A percentile compares a stretch with the other conserved stretches of the same genome.
Conservation (phyloP, 805 yeast genomes). For the Candida manassasensis region DNA sequence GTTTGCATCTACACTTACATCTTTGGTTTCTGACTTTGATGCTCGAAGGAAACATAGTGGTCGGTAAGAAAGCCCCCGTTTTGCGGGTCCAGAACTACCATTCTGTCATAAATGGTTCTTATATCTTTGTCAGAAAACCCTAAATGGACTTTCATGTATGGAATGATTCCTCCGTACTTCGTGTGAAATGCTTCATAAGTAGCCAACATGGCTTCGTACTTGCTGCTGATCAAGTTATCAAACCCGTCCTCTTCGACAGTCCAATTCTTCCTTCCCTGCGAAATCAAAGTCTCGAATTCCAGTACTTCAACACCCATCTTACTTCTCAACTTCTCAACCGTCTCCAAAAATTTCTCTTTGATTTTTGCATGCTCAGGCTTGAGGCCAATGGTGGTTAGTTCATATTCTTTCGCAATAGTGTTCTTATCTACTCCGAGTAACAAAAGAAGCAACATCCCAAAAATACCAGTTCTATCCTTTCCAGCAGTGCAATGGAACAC, state of each 20-base stretch:
- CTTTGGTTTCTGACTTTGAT: constrained; percentile 12
- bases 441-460: constrained; percentile 62
- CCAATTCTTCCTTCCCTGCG: constrained; percentile 40
- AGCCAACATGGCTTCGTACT: constrained; percentile 65
- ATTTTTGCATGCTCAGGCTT: constrained; percentile 42
- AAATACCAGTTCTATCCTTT: constrained; percentile 78
- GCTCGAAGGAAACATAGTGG: constrained; percentile 12
- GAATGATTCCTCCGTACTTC: constrained; percentile 51
- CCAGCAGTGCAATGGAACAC: constrained; percentile 82
- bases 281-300: constrained; percentile 19
- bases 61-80: constrained; percentile 11
- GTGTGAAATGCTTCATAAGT: constrained; percentile 50
- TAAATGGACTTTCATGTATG: constrained; percentile 42
- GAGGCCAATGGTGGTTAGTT: constrained; percentile 64
- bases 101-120: constrained; percentile 19
- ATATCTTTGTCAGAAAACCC: constrained; percentile 45
- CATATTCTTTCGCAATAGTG: constrained; percentile 70
- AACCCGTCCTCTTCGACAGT: constrained; percentile 48
- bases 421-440: constrained; percentile 62
- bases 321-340: constrained; percentile 25
- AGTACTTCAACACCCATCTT: constrained; percentile 20
- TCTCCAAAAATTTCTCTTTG: constrained; percentile 28
- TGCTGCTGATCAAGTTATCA: constrained; percentile 55
- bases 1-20: no score
- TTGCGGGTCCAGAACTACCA: constrained; percentile 18